Conservation (phyloP, 169 alveolate species). For the Plasmodium vinckei region DNA sequence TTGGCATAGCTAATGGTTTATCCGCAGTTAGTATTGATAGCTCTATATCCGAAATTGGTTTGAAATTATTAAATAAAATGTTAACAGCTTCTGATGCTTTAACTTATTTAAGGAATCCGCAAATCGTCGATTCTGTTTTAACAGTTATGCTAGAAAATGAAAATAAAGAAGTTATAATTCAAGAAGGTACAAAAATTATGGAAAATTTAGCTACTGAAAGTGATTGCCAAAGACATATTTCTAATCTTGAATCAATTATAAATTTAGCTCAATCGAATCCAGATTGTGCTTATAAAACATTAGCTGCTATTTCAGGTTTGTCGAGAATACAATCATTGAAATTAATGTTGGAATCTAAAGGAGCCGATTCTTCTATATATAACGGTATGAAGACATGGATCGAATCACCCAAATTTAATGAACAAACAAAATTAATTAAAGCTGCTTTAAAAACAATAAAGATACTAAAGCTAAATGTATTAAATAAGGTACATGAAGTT, state of each 20-base stretch:
- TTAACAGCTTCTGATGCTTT: conserved; percentile 88
- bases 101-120: conserved; percentile 86
- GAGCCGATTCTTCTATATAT: conserved; percentile 79
- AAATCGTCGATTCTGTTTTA: conserved; percentile 87
- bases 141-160: conserved; percentile 92
- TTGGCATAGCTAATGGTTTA: conserved; percentile 89
- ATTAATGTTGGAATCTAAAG: conserved; percentile 77
- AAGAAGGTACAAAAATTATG: conserved; percentile 88
- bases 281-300: conserved; percentile 87
- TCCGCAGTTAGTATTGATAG: conserved; percentile 84
- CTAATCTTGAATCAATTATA: conserved; percentile 82
- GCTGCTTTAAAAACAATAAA: conserved; percentile 88
- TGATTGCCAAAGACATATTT: conserved; percentile 89
- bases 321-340: conserved; percentile 85
- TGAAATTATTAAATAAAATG: conserved; percentile 87
- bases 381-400: conserved; percentile 86
- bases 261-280: conserved; percentile 85
- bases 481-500: conserved; percentile 75
- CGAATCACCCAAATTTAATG: conserved; percentile 86
- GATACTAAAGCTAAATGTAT: conserved; percentile 78
- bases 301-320: conserved; percentile 93
- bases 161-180: conserved; percentile 86
- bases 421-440: conserved; percentile 85
- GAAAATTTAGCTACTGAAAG: conserved; percentile 90
- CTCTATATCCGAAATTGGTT: conserved; percentile 86